phyloP scores from a whole-genome alignment of 129 eudicot genomes.

The Calendula officinalis region DNA sequence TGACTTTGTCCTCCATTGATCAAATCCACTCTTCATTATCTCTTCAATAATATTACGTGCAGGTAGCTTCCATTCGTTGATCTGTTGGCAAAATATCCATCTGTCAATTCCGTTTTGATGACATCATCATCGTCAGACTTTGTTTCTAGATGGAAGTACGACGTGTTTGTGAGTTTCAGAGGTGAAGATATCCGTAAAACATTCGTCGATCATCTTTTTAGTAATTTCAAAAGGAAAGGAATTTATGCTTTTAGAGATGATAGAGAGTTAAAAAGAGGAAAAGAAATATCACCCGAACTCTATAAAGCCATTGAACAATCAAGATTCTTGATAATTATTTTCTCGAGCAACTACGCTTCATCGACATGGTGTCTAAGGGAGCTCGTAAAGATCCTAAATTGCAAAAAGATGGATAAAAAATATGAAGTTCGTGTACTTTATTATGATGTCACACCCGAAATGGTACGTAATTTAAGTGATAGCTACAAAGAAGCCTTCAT shows the following conservation, averaged over 20 bases:
- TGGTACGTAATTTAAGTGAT: conserved; percentile 18
- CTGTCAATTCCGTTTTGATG: conserved; percentile 1
- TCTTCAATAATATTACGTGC: conserved; percentile 9
- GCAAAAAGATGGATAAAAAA: conserved; percentile 12
- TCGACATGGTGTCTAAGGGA: conserved; percentile 34
- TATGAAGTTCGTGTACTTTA: conserved; percentile 21
- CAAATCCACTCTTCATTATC: conserved; percentile 11
- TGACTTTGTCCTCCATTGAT: conserved; percentile 14
- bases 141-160: conserved; percentile 23
- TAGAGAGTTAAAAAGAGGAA: conserved; percentile 19
- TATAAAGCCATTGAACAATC: conserved; percentile 27
- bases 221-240: conserved; percentile 29
- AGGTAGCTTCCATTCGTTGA: conserved; percentile 11
- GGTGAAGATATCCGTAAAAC: conserved; percentile 35
- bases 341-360: conserved; percentile 27
- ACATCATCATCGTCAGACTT: conserved; percentile 9
- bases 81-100: not conserved
- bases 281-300: conserved; percentile 23
- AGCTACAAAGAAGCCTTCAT: conserved; percentile 23
- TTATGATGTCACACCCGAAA: conserved; percentile 21
- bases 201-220: conserved; percentile 26
- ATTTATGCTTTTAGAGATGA: conserved; percentile 28
- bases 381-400: conserved; percentile 31
- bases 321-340: conserved; percentile 25
- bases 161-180: conserved; percentile 33